These are phyloP conservation scores for Jacaranda copaia DNA, from an alignment of 257 asterid species.

Conservation along the genomic window DNA sequence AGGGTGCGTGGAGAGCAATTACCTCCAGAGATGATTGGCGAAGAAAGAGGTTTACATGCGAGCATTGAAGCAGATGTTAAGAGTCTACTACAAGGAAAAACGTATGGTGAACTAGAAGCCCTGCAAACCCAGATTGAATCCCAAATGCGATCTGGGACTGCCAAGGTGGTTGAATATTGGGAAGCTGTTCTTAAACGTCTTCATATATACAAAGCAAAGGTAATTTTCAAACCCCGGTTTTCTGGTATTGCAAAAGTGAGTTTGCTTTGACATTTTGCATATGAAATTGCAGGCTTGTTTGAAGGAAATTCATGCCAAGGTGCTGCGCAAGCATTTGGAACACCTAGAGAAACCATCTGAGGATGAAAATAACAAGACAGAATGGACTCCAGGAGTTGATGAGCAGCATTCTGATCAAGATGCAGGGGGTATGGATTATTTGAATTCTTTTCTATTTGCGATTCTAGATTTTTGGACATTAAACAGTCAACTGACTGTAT, in stretches of 20 bases:
- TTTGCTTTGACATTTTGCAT: conserved; percentile 32
- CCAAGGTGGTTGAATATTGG: conserved; percentile 95
- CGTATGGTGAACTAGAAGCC: conserved; percentile 61
- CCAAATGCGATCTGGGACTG: conserved; percentile 90
- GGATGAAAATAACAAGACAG: conserved; percentile 45
- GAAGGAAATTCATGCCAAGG: conserved; percentile 86
- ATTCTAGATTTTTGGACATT: conserved; percentile 13
- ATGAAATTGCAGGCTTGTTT: conserved; percentile 70
- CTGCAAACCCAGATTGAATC: conserved; percentile 80
- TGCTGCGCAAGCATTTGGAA: conserved; percentile 77
- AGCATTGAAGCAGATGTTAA: conserved; percentile 91
- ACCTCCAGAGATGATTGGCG: conserved; percentile 80
- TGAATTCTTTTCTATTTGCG: conserved; percentile 21
- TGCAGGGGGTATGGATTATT: conserved; percentile 41
- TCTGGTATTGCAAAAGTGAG: conserved; percentile 28
- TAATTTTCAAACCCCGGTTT: conserved; percentile 34
- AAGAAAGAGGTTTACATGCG: conserved; percentile 87
- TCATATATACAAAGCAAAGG: conserved; percentile 94
- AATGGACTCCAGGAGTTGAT: conserved; percentile 42
- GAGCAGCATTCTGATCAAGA: conserved; percentile 56
- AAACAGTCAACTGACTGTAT: conserved; percentile 35
- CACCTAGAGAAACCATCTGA: conserved; percentile 65
- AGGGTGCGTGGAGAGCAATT: conserved; percentile 89
- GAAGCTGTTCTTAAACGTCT: conserved; percentile 90
- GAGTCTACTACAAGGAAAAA: conserved; percentile 70